Base-by-base conservation (phyloP, 306 rosid genomes). In the Quercus variabilis region DNA sequence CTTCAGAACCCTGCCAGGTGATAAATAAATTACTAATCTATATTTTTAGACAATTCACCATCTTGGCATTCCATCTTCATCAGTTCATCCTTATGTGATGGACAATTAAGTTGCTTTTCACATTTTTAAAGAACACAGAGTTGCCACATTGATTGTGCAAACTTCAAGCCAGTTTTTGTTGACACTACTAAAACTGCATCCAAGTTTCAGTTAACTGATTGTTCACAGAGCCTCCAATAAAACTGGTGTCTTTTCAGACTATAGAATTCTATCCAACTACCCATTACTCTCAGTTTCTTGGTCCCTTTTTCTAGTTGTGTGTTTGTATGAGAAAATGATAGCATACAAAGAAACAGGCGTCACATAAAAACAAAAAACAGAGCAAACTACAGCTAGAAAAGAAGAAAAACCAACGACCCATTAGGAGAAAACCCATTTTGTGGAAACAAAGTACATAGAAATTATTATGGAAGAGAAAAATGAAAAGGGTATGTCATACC, bases 401-500 rank as follows among this genome's bases (percentile, higher is more conserved):
- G 5, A 17, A 70, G 56, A 43, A 21, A 13, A 26, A 30, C 55
- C 78, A 13, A 38, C 41, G 21, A 76, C 75, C 81, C 73, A 83
- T 9, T 60, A 43, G 21, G 13, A 41, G 26, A 67, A 51, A 67
- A 68, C 33, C 69, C 5, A n/a, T 25, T 31, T 55, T 52, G 25
- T 56, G 78, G 5, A 64, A 67, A 21, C 52, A 64, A 69, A n/a
- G 21, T 26, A 31, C 69, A 65, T 3, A 74, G 62, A 57, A 25
- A 19, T 21, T 20, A 26, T 7, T 46, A n/a, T 33, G 65, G 71
- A 72, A 67, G 26, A 67, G 54, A 74, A 5, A 28, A 57, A 18
- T 55, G 26, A 77, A 75, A 78, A 78, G 77, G 76, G 23, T 31
- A 23, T 35, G 12, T 6, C 18, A n/a, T 76, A 88, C 98, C 96